Percentiles rank a stretch among this genome's conserved stretches.
phyloP scores from a whole-genome alignment of 2,329 filamentous ascomycete genomes.

The Xylaria sp. region DNA sequence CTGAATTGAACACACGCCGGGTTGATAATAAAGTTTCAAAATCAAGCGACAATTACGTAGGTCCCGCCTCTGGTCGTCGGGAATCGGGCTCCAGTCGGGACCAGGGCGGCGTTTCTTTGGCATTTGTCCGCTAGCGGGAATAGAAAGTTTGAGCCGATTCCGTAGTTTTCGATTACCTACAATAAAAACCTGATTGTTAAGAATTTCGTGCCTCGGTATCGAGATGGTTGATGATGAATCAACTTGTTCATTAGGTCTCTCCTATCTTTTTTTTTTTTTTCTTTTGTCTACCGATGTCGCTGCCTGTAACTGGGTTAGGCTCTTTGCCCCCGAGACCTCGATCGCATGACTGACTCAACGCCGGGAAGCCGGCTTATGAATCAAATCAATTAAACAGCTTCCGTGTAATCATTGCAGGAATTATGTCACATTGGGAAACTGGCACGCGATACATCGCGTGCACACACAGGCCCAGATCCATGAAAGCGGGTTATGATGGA shows the following conservation, averaged over 20 bases:
- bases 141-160: neutral
- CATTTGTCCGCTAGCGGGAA: neutral
- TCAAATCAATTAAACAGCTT: conserved; percentile 7
- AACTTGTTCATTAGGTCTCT: too few species aligned
- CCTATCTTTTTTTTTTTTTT: neutral
- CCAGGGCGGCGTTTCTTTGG: neutral
- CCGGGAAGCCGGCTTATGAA: conserved; percentile 4
- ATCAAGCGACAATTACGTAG: too few species aligned
- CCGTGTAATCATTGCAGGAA: neutral
- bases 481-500: neutral
- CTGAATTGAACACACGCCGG: too few species aligned
- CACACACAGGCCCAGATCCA: neutral
- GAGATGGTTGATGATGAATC: conserved; percentile 15
- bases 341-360: conserved; percentile 18
- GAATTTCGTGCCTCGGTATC: conserved; percentile 16
- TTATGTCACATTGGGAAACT: neutral
- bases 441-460: neutral
- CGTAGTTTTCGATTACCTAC: conserved; percentile 6
- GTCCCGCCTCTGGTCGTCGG: too few species aligned
- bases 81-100: too few species aligned
- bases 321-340: conserved; percentile 14
- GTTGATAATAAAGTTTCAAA: neutral
- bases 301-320: conserved; percentile 6
- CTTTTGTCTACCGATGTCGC: conserved; percentile 20
- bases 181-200: neutral